A percentile compares a stretch with the other conserved stretches of the same genome.
Conservation (phyloP, 2,329 filamentous ascomycete genomes). For the Thelonectria olida region DNA sequence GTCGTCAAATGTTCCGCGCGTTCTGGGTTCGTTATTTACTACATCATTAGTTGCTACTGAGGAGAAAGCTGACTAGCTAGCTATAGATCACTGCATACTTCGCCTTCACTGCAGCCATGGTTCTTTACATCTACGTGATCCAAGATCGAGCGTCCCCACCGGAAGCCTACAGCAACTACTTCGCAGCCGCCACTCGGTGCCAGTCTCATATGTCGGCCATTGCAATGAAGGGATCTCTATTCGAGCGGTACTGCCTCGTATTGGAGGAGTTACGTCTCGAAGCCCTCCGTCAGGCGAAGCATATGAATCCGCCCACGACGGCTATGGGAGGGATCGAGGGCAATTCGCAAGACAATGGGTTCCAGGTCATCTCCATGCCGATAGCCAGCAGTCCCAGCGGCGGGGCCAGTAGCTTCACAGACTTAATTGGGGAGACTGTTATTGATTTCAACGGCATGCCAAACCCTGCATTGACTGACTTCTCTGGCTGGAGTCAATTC, state of each 20-base stretch:
- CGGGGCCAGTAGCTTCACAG: constrained; percentile 33
- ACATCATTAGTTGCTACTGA: not conserved
- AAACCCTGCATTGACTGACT: constrained; percentile 24
- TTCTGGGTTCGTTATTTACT: constrained; percentile 29
- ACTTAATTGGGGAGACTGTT: constrained; percentile 28
- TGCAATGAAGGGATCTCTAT: constrained; percentile 34
- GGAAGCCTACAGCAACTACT: constrained; percentile 30
- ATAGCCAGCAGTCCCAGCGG: constrained; percentile 28
- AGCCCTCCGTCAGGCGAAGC: constrained; percentile 34
- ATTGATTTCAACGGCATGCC: constrained; percentile 38
- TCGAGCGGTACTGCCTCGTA: constrained; percentile 35
- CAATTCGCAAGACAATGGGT: constrained; percentile 13
- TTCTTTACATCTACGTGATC: constrained; percentile 39
- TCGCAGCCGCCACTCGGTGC: constrained; percentile 31
- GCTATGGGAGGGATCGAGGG: constrained; percentile 11
- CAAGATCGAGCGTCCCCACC: constrained; percentile 35
- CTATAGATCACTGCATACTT: constrained; percentile 37
- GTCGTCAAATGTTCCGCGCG: constrained; percentile 34
- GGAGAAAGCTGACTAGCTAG: not conserved
- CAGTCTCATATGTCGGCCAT: constrained; percentile 36
- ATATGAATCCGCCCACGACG: constrained; percentile 25
- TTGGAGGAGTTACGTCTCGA: constrained; percentile 35
- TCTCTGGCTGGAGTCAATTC: constrained; percentile 37
- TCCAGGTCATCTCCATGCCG: constrained; percentile 16
- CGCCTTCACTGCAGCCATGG: constrained; percentile 37